Base-by-base conservation (phyloP, 768 basidiomycete genomes). In the Pleurotus platypus region DNA sequence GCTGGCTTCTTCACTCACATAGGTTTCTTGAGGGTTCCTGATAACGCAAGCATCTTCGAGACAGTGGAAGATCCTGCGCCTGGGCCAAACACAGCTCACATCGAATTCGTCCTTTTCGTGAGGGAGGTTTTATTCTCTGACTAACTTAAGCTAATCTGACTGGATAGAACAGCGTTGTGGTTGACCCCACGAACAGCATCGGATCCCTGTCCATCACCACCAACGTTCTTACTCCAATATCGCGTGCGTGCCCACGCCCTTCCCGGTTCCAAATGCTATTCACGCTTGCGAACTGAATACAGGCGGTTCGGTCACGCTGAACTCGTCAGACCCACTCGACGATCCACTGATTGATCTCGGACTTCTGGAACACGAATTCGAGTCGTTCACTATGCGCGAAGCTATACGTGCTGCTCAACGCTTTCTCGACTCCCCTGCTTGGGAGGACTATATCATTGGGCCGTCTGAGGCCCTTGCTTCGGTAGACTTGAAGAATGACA, bases 61-160 rank as follows among this genome's bases (percentile, higher is more conserved):
- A 60, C 55, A 13, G 62, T 63, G 20, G 53, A 60, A 2, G 75
- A 77, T 58, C 75, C 76, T 35, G 58, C 74, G 1, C 59, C 73
- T 26, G 77, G 78, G 0, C 68, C 69, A 9, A 63, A 62, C 15
- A 55, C 73, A 0, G 59, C 74, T 4, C 75, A 79, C 57, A 65
- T 63, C 37, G 76, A 78, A 56, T 51, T 73, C 2, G 55, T 70
- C 1, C 64, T 74, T 35, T 57, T 54, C 27, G 75, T 77, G n/a
- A n/a, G n/a, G n/a, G n/a, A n/a, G n/a, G n/a, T n/a, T n/a, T n/a
- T n/a, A n/a, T n/a, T n/a, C n/a, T n/a, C n/a, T n/a, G n/a, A n/a
- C n/a, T n/a, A n/a, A n/a, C n/a, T n/a, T n/a, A n/a, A n/a, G n/a
- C n/a, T n/a, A n/a, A n/a, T n/a, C n/a, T n/a, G 58, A 37, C 22